Percentiles rank a stretch among this genome's conserved stretches.
phyloP scores from a whole-genome alignment of 2,329 filamentous ascomycete genomes.

The Monosporascus sp. region DNA sequence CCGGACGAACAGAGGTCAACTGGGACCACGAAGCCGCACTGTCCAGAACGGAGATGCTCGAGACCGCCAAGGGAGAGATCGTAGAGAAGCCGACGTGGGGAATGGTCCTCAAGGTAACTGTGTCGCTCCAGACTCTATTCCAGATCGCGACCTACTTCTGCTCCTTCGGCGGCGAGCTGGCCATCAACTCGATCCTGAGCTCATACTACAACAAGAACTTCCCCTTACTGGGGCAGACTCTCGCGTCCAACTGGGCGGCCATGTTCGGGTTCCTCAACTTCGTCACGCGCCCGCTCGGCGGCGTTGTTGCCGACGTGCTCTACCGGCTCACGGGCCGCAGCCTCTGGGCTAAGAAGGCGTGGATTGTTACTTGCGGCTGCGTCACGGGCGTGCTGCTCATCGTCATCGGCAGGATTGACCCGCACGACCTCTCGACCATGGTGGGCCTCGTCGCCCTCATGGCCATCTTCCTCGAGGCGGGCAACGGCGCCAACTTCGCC shows the following conservation, averaged over 20 bases:
- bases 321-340: constrained; percentile 32
- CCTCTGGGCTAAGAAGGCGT: constrained; percentile 46
- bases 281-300: constrained; percentile 60
- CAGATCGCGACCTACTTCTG: constrained; percentile 54
- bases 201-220: constrained; percentile 57
- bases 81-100: constrained; percentile 51
- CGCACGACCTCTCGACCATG: constrained; percentile 57
- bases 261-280: constrained; percentile 75
- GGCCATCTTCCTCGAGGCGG: constrained; percentile 77
- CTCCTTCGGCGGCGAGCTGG: constrained; percentile 58
- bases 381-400: constrained; percentile 56
- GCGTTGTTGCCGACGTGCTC: constrained; percentile 46
- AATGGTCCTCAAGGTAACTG: constrained; percentile 39
- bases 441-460: constrained; percentile 72
- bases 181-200: constrained; percentile 55
- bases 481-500: constrained; percentile 82
- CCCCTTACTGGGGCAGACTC: constrained; percentile 49
- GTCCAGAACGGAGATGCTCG: constrained; percentile 46
- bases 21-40: constrained; percentile 41
- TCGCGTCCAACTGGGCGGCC: constrained; percentile 57
- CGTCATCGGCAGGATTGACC: constrained; percentile 57
- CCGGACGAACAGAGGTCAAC: constrained; percentile 15
- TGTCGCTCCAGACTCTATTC: constrained; percentile 50
- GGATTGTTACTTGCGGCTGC: constrained; percentile 58
- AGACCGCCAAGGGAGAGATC: constrained; percentile 47